A percentile compares a stretch with the other conserved stretches of the same genome.
Conservation (phyloP, 306 rosid species). For the Amphicarpaea edgeworthii region DNA sequence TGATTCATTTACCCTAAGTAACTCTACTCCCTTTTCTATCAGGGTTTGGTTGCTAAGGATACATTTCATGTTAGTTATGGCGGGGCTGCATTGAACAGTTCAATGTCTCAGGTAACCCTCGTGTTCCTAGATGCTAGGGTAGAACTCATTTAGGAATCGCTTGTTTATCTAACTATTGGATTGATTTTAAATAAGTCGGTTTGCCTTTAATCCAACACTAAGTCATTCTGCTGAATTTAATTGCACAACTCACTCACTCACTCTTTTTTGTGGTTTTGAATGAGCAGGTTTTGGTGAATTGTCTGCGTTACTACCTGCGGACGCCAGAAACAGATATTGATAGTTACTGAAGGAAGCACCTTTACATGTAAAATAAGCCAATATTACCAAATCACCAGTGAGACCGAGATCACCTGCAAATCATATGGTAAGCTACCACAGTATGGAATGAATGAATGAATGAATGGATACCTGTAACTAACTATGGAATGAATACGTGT, state of each 20-base stretch:
- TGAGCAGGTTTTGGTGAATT: slow-evolving; percentile 85
- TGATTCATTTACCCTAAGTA: slow-evolving; percentile 31
- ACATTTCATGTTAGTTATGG: slow-evolving; percentile 91
- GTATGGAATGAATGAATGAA: slow-evolving; percentile 28
- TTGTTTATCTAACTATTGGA: background rate
- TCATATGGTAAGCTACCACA: slow-evolving; percentile 37
- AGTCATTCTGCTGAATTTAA: slow-evolving; percentile 28
- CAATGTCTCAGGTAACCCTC: slow-evolving; percentile 83
- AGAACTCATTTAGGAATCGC: slow-evolving; percentile 10
- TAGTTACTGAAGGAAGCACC: slow-evolving; percentile 65
- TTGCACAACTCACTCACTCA: slow-evolving; percentile 23
- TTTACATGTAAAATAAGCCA: slow-evolving; percentile 43
- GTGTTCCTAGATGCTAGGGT: background rate
- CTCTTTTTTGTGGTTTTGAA: slow-evolving; percentile 14
- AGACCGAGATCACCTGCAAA: slow-evolving; percentile 30
- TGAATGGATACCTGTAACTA: slow-evolving; percentile 9
- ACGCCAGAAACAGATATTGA: slow-evolving; percentile 93
- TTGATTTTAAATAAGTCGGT: slow-evolving; percentile 24
- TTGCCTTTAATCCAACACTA: slow-evolving; percentile 10
- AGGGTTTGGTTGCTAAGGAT: slow-evolving; percentile 98
- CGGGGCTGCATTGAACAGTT: slow-evolving; percentile 81
- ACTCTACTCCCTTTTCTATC: slow-evolving; percentile 44
- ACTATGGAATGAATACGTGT: slow-evolving; percentile 26
- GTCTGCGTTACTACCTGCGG: slow-evolving; percentile 88
- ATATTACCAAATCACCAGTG: slow-evolving; percentile 36